A percentile compares a stretch with the other conserved stretches of the same genome.
Evolutionary conservation across 495 filamentous ascomycete genomes (phyloP).

Genomic region (Hypoxylon subgilvum): DNA sequence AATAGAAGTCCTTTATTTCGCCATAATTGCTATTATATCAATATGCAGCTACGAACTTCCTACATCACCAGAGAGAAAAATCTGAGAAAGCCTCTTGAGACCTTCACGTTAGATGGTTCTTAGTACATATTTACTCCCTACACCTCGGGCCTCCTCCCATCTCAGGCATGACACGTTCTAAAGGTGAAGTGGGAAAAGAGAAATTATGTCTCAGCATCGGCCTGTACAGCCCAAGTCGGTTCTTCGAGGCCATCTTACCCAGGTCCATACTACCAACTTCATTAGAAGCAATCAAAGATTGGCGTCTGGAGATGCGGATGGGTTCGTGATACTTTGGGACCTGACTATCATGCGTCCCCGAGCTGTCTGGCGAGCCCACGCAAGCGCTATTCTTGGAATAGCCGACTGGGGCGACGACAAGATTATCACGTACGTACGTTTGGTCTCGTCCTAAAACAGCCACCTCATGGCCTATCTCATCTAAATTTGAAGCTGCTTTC

Average conservation of each 20-base stretch:
- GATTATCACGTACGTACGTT: conserved; percentile 87
- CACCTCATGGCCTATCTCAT: neutral
- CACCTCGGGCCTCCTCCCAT: neutral
- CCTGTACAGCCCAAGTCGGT: conserved; percentile 81
- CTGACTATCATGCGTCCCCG: conserved; percentile 79
- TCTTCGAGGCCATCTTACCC: conserved; percentile 81
- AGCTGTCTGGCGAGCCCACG: conserved; percentile 87
- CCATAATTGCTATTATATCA: no score
- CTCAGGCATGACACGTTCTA: neutral
- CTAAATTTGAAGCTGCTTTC: neutral
- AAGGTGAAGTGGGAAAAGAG: neutral
- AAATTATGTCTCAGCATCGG: conserved; percentile 36
- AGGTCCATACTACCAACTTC: conserved; percentile 80
- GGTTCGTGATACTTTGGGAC: conserved; percentile 88
- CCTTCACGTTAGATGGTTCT: no score
- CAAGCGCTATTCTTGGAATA: conserved; percentile 75
- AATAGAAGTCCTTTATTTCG: no score
- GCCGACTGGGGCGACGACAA: conserved; percentile 67
- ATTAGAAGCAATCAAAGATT: conserved; percentile 75
- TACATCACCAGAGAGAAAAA: no score
- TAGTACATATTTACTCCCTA: no score
- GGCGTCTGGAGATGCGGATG: conserved; percentile 85
- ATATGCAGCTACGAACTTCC: no score
- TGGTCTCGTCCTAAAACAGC: conserved; percentile 24
- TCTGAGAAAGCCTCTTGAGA: no score